These are phyloP conservation scores for Penicillium capsulatum DNA, from an alignment of 2,329 filamentous ascomycete species.

Conservation along the genomic window DNA sequence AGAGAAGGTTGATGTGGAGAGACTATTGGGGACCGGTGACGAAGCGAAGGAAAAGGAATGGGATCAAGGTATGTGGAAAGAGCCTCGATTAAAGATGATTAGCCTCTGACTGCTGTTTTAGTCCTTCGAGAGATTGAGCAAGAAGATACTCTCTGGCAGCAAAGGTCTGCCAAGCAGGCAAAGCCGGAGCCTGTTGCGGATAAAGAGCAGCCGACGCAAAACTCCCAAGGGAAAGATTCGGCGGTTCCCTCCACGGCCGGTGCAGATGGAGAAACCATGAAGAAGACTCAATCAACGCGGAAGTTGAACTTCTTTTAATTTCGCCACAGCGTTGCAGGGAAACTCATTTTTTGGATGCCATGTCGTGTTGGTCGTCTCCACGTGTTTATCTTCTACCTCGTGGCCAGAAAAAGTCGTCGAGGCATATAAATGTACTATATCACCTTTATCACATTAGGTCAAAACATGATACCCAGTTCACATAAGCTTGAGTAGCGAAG, in stretches of 20 bases:
- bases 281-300: slow-evolving; percentile 16
- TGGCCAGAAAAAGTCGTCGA: no score
- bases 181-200: slow-evolving; percentile 9
- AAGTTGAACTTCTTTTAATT: slow-evolving; percentile 34
- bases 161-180: slow-evolving; percentile 9
- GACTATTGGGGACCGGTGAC: slow-evolving; percentile 73
- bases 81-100: background rate
- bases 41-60: slow-evolving; percentile 72
- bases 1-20: slow-evolving; percentile 76
- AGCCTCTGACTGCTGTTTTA: slow-evolving; percentile 15
- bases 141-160: slow-evolving; percentile 38
- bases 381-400: no score
- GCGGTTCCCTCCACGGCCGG: slow-evolving; percentile 10
- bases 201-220: slow-evolving; percentile 8
- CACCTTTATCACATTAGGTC: no score
- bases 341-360: no score
- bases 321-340: no score
- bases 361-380: no score
- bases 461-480: no score
- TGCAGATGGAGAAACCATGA: slow-evolving; percentile 11
- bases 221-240: slow-evolving; percentile 15
- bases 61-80: slow-evolving; percentile 65
- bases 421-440: no score
- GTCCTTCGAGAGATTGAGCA: slow-evolving; percentile 40
- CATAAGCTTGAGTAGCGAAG: no score